A percentile compares a stretch with the other conserved stretches of the same genome.
Evolutionary conservation across 257 asterid species (phyloP).

Genomic region (Ligustrum vulgare): DNA sequence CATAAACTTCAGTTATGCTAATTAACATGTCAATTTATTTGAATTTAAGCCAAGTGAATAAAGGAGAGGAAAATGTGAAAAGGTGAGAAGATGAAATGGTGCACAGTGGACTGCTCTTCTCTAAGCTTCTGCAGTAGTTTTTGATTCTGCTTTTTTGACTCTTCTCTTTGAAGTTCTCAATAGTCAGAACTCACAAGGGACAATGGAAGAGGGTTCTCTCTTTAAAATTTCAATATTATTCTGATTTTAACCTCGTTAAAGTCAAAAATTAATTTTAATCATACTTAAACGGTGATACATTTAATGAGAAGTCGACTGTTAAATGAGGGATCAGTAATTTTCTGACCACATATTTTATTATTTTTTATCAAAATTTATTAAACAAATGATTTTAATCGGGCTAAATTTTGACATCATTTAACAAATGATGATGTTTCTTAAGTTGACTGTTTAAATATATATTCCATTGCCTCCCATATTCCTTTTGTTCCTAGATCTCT

Average conservation of each 20-base stretch:
- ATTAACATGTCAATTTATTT: no score
- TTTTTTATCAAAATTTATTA: no score
- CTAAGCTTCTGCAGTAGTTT: slow-evolving; percentile 38
- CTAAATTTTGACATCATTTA: neutral
- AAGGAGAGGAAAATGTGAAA: slow-evolving; percentile 18
- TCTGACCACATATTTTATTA: no score
- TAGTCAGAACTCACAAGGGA: neutral
- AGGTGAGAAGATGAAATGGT: slow-evolving; percentile 16
- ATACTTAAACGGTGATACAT: no score
- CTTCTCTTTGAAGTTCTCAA: slow-evolving; percentile 2
- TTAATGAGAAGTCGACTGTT: no score
- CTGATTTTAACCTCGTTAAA: no score
- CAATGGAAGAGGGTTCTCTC: neutral
- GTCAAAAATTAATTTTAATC: no score
- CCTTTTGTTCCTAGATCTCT: neutral
- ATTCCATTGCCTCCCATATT: neutral
- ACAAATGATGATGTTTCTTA: neutral
- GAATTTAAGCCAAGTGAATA: neutral
- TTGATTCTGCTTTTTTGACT: slow-evolving; percentile 30
- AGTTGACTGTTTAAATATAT: neutral
- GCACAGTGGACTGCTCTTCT: slow-evolving; percentile 9
- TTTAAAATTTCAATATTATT: neutral
- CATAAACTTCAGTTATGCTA: no score
- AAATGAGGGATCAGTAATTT: no score
- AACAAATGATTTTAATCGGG: no score